These are phyloP conservation scores for Lathyrus tuberosus DNA, from an alignment of 306 rosid species.

Conservation along the genomic window DNA sequence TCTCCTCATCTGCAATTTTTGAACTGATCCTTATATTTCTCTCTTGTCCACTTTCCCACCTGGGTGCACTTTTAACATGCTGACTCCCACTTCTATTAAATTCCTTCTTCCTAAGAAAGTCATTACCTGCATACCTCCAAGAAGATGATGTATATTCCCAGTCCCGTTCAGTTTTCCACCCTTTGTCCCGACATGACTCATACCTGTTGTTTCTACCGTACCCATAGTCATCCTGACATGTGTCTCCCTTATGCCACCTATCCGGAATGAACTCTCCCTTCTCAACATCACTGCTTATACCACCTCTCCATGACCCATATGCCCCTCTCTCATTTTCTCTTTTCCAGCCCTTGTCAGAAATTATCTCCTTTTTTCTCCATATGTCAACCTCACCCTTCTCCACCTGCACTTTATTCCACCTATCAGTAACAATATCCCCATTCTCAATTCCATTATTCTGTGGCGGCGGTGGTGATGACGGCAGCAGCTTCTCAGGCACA, in stretches of 20 bases:
- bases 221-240: slow-evolving; percentile 59
- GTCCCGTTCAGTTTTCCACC: slow-evolving; percentile 57
- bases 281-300: slow-evolving; percentile 68
- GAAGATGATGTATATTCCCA: slow-evolving; percentile 63
- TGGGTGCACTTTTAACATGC: slow-evolving; percentile 57
- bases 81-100: slow-evolving; percentile 64
- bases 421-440: slow-evolving; percentile 55
- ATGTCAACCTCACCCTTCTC: slow-evolving; percentile 68
- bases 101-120: slow-evolving; percentile 67
- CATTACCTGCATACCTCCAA: slow-evolving; percentile 69
- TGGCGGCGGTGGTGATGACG: background rate
- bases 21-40: slow-evolving; percentile 76
- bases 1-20: slow-evolving; percentile 74
- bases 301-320: slow-evolving; percentile 58
- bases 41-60: slow-evolving; percentile 83
- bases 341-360: slow-evolving; percentile 58
- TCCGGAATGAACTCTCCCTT: slow-evolving; percentile 90
- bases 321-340: slow-evolving; percentile 57
- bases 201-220: slow-evolving; percentile 60
- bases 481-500: slow-evolving; percentile 36
- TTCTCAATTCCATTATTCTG: slow-evolving; percentile 64
- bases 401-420: slow-evolving; percentile 48
- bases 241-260: slow-evolving; percentile 82
- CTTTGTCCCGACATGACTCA: slow-evolving; percentile 63
- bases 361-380: slow-evolving; percentile 72